Evolutionary conservation across 2,329 filamentous ascomycete genomes (phyloP).

Genomic region (Xylariaceae sp.): DNA sequence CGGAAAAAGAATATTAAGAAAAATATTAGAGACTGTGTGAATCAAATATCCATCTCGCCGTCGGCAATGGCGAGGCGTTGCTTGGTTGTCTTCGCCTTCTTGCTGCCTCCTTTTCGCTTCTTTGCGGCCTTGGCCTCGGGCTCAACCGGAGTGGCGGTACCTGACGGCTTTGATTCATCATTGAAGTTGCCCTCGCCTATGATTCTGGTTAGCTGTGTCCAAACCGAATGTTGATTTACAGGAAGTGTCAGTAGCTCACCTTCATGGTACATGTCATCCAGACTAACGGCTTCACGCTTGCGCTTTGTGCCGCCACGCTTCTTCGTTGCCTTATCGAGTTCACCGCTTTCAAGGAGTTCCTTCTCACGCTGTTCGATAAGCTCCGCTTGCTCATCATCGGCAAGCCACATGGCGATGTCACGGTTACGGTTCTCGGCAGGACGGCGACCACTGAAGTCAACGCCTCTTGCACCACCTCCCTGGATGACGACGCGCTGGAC

Average conservation of each 20-base stretch:
- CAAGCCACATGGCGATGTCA: constrained; percentile 98
- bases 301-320: constrained; percentile 55
- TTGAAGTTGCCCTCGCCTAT: constrained; percentile 95
- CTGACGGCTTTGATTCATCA: constrained; percentile 76
- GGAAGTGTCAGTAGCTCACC: constrained; percentile 55
- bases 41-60: constrained; percentile 44
- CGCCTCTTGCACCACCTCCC: constrained; percentile 76
- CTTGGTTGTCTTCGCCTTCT: constrained; percentile 64
- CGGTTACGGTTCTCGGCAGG: constrained; percentile 89
- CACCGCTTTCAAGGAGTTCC: constrained; percentile 71
- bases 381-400: constrained; percentile 92
- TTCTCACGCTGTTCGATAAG: constrained; percentile 90
- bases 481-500: constrained; percentile 96
- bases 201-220: constrained; percentile 31
- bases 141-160: constrained; percentile 74
- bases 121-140: constrained; percentile 45
- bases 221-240: background rate
- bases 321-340: constrained; percentile 55
- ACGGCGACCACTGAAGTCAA: constrained; percentile 92
- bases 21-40: background rate
- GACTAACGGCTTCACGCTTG: constrained; percentile 56
- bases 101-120: constrained; percentile 49
- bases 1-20: constrained; percentile 3
- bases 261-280: constrained; percentile 99
- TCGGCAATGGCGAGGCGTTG: constrained; percentile 64